A percentile compares a stretch with the other conserved stretches of the same genome.
These are phyloP conservation scores for Sinapis alba DNA, from an alignment of 441 rosid genomes.

Conservation along the genomic window DNA sequence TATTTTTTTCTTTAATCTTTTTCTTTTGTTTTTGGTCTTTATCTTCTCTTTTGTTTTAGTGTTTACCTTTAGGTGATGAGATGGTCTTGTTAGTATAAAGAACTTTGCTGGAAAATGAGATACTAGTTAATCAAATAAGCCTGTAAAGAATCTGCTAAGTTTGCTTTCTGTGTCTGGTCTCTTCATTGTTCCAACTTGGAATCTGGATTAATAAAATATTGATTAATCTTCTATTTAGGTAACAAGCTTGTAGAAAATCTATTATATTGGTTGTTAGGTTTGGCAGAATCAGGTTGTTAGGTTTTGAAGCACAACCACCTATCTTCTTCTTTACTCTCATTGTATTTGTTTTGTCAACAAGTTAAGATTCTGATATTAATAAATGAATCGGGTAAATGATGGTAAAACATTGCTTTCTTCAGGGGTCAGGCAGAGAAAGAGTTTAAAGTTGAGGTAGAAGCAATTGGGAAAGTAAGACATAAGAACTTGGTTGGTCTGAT, in stretches of 20 bases:
- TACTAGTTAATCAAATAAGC: background rate
- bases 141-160: background rate
- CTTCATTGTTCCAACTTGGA: background rate
- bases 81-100: slow-evolving; percentile 9
- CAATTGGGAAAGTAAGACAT: slow-evolving; percentile 94
- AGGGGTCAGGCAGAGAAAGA: slow-evolving; percentile 99
- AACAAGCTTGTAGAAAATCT: slow-evolving; percentile 23
- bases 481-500: slow-evolving; percentile 91
- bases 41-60: slow-evolving; percentile 33
- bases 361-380: background rate
- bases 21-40: slow-evolving; percentile 31
- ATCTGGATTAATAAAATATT: background rate
- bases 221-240: slow-evolving; percentile 27
- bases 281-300: slow-evolving; percentile 29
- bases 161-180: background rate
- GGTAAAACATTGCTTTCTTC: slow-evolving; percentile 7
- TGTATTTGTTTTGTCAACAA: background rate
- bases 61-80: slow-evolving; percentile 25
- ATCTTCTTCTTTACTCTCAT: slow-evolving; percentile 9
- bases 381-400: slow-evolving; percentile 3
- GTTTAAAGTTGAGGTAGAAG: slow-evolving; percentile 95
- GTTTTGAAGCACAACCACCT: slow-evolving; percentile 32
- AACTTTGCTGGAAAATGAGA: slow-evolving; percentile 13
- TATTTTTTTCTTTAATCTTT: slow-evolving; percentile 18
- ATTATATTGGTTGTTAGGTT: slow-evolving; percentile 31